Evolutionary conservation across 2,329 filamentous ascomycete genomes (phyloP), one percentile per base, ranked within the genome.

Genomic region (Exserohilum turcica): DNA sequence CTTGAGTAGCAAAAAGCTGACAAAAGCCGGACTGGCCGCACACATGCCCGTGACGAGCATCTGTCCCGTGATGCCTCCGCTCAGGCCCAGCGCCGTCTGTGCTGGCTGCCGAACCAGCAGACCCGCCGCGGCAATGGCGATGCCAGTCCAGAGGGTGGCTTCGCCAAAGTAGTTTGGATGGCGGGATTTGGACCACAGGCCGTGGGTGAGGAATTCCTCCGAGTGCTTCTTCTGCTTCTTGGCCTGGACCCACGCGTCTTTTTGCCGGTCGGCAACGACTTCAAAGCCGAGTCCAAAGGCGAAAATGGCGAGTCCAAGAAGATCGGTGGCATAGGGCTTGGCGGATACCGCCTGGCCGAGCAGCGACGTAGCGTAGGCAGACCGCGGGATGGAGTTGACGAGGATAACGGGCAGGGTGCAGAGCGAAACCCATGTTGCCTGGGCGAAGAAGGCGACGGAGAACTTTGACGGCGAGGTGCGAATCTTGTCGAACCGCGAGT

Each of bases 91-190:
- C 0, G 82, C 84, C 1, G 77, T 64, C 68, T 85, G 83, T 1
- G 83, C 82, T 0, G 82, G 79, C n/a, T 72, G 74, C 12, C 77
- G 76, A 1, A 82, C 71, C 43, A 90, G 74, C 1, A 84, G 76
- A 1, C 86, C 85, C 0, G 81, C 84, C 0, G 84, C 80, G 0
- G 79, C 74, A 5, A 84, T 82, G 0, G 86, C 85, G 52, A 90
- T 82, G 1, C 87, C 87, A 0, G 82, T 85, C 87, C 86, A 90
- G 28, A 90, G 76, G 9, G 84, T 86, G 24, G 79, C 80, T 71
- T 90, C 87, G n/a, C 87, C 87, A 68, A 90, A 88, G 75, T 90
- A 90, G 65, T 90, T 88, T 0, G 87, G 87, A 71, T 88, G 85
- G 55, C 85, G 75, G 42, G 79, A 83, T 66, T 81, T 80, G 5